phyloP scores from a whole-genome alignment of 2,329 filamentous ascomycete species.

The Monosporascus sp. region DNA sequence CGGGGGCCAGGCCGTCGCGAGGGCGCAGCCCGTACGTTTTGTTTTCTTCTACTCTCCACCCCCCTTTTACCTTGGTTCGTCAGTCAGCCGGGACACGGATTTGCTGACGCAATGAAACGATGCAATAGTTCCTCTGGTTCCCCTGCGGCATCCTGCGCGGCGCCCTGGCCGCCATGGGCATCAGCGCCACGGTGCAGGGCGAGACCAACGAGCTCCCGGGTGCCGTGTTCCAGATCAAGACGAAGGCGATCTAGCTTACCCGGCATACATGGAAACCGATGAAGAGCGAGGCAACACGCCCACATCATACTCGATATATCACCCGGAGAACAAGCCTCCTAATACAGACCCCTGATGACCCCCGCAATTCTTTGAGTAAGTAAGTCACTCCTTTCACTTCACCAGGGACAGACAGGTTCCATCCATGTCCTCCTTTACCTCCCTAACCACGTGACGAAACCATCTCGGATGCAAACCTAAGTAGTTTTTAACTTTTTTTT shows the following conservation, averaged over 20 bases:
- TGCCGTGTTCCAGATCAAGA: constrained; percentile 96
- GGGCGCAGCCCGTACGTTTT: constrained; percentile 70
- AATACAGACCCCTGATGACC: too few species aligned
- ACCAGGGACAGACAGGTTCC: too few species aligned
- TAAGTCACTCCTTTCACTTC: too few species aligned
- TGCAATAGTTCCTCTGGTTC: constrained; percentile 79
- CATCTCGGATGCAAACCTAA: too few species aligned
- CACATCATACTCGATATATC: too few species aligned
- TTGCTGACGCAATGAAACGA: constrained; percentile 1
- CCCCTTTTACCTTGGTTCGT: background rate
- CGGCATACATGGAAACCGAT: background rate
- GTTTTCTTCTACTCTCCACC: background rate
- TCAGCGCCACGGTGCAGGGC: constrained; percentile 85
- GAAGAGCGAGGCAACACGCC: too few species aligned
- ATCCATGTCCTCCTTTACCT: too few species aligned
- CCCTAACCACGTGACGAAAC: too few species aligned
- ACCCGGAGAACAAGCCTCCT: too few species aligned
- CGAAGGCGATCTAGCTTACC: constrained; percentile 55
- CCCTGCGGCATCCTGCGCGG: constrained; percentile 90
- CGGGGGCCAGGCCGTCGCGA: constrained; percentile 64
- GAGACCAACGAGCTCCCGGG: constrained; percentile 82
- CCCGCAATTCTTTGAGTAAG: too few species aligned
- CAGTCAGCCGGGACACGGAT: too few species aligned
- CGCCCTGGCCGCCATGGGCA: constrained; percentile 85
- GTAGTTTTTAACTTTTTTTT: too few species aligned